Evolutionary conservation across 257 asterid species (phyloP).

Genomic region (Ilex aquifolium): DNA sequence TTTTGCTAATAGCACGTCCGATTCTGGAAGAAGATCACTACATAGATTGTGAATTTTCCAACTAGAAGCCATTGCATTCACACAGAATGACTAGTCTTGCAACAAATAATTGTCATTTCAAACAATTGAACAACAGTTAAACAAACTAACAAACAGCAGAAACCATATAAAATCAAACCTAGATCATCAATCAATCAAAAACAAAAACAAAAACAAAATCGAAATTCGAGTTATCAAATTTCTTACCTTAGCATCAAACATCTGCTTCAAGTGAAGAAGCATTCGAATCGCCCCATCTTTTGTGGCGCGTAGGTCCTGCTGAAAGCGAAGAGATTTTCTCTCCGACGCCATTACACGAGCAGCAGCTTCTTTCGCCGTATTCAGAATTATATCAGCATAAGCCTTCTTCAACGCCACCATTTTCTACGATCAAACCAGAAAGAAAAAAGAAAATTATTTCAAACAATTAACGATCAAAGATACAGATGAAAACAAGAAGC

Average conservation of each 20-base stretch:
- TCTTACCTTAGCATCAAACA: constrained; percentile 53
- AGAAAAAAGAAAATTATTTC: background rate
- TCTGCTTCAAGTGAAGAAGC: constrained; percentile 57
- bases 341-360: constrained; percentile 71
- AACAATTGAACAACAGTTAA: too few species aligned
- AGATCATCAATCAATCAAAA: too few species aligned
- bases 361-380: constrained; percentile 72
- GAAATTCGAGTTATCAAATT: background rate
- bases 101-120: too few species aligned
- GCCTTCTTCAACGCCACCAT: constrained; percentile 59
- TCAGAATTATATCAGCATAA: constrained; percentile 64
- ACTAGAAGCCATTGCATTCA: too few species aligned
- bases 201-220: background rate
- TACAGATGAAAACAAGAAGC: background rate
- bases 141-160: too few species aligned
- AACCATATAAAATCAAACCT: too few species aligned
- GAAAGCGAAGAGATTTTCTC: constrained; percentile 34
- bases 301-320: constrained; percentile 40
- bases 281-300: constrained; percentile 53
- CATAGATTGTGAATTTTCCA: too few species aligned
- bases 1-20: too few species aligned
- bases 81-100: too few species aligned
- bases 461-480: background rate
- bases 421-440: constrained; percentile 23
- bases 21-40: too few species aligned